These are phyloP conservation scores for Claviceps africana DNA, from an alignment of 2,329 filamentous ascomycete species.

Conservation along the genomic window DNA sequence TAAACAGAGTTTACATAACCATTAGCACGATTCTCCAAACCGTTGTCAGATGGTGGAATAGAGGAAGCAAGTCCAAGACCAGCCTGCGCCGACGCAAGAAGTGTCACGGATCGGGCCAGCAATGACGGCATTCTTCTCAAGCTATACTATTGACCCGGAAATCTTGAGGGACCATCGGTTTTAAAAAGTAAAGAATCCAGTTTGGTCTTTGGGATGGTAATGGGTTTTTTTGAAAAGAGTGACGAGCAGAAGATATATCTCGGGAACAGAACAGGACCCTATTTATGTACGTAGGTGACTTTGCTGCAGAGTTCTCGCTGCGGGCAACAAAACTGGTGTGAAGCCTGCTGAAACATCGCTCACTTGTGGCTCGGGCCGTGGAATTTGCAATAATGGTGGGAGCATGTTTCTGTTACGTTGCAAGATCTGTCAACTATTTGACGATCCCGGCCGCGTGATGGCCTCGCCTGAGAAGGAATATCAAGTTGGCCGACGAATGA, in stretches of 20 bases:
- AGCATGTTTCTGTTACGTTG: slow-evolving; percentile 4
- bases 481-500: not conserved
- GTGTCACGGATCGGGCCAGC: slow-evolving; percentile 13
- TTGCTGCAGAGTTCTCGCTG: not conserved
- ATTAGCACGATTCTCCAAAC: slow-evolving; percentile 10
- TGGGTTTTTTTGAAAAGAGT: not conserved
- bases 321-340: not conserved
- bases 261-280: not conserved
- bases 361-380: not conserved
- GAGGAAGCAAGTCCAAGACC: slow-evolving; percentile 12
- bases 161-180: not conserved
- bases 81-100: slow-evolving; percentile 15
- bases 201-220: not conserved
- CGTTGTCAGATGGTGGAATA: slow-evolving; percentile 1
- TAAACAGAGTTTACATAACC: slow-evolving; percentile 27
- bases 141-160: not conserved
- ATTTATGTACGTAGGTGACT: slow-evolving; percentile 2
- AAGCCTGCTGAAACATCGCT: not conserved
- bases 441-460: not conserved
- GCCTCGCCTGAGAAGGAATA: not conserved
- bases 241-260: not conserved
- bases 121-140: slow-evolving; percentile 14
- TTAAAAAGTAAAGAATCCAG: not conserved
- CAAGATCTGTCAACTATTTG: not conserved
- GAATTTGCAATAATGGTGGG: not conserved